A percentile compares a stretch with the other conserved stretches of the same genome.
phyloP scores from a whole-genome alignment of 495 filamentous ascomycete species.

The Parathielavia appendiculata region DNA sequence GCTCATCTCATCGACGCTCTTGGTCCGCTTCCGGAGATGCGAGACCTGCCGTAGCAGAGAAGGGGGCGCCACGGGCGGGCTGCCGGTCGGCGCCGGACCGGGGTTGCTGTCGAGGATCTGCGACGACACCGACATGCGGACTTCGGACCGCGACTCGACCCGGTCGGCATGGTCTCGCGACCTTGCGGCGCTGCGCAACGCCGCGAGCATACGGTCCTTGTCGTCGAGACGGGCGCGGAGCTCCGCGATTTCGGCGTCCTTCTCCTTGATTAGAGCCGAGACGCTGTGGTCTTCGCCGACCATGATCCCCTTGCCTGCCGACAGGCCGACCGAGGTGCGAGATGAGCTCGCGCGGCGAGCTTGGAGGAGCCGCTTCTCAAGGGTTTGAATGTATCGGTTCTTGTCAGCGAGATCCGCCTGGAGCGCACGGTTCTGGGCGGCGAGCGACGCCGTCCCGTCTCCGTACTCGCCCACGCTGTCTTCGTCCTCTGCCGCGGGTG shows the following conservation, averaged over 20 bases:
- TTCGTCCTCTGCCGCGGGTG: conserved; percentile 53
- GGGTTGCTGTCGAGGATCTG: conserved; percentile 39
- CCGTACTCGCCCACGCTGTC: conserved; percentile 78
- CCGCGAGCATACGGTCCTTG: conserved; percentile 89
- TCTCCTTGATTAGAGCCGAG: conserved; percentile 68
- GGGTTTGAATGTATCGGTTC: conserved; percentile 89
- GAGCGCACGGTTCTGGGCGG: conserved; percentile 76
- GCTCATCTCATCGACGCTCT: conserved; percentile 82
- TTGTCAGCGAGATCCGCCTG: conserved; percentile 93
- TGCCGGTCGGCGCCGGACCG: conserved; percentile 31
- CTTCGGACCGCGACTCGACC: conserved; percentile 41
- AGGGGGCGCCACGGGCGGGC: conserved; percentile 36
- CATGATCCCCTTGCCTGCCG: conserved; percentile 52
- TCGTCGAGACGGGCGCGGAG: conserved; percentile 86
- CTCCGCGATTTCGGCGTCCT: conserved; percentile 89
- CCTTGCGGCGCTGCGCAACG: conserved; percentile 77
- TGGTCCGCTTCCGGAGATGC: conserved; percentile 49
- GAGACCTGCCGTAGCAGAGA: conserved; percentile 36
- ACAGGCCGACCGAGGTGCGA: conserved; percentile 68
- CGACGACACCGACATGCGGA: conserved; percentile 34
- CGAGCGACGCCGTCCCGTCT: conserved; percentile 75
- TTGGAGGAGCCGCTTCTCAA: conserved; percentile 88
- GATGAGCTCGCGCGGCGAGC: conserved; percentile 87
- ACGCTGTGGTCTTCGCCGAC: conserved; percentile 65
- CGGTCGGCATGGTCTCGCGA: conserved; percentile 78